Conservation (phyloP, 2,329 filamentous ascomycete species). For the Epichloe bromicola region DNA sequence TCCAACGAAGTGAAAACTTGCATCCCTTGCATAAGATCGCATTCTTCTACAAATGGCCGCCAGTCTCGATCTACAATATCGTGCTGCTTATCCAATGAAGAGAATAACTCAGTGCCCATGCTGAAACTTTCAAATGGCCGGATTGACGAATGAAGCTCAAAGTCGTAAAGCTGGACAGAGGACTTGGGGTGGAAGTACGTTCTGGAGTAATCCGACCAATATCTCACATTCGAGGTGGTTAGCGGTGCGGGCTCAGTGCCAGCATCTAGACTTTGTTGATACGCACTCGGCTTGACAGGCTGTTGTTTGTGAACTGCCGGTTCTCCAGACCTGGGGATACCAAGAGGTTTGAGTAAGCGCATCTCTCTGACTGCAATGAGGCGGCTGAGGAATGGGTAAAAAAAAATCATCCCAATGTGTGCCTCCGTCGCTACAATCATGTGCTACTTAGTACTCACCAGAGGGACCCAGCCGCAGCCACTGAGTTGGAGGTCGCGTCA, state of each 20-base stretch:
- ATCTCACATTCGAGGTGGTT: constrained; percentile 61
- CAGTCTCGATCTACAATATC: constrained; percentile 87
- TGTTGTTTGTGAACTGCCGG: constrained; percentile 56
- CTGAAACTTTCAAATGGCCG: constrained; percentile 88
- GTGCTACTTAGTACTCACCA: constrained; percentile 19
- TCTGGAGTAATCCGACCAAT: constrained; percentile 93
- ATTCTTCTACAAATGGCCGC: constrained; percentile 80
- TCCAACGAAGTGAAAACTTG: constrained; percentile 62
- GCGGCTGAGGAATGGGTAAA: no score
- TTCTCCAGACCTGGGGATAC: constrained; percentile 43
- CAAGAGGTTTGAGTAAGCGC: background rate
- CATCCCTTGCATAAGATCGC: constrained; percentile 80
- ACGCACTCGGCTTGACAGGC: constrained; percentile 56
- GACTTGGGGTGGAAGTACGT: constrained; percentile 88
- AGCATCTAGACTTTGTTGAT: constrained; percentile 67
- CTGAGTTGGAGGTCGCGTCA: constrained; percentile 30
- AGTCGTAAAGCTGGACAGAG: constrained; percentile 76
- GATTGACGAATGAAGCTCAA: constrained; percentile 65
- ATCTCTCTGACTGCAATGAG: background rate
- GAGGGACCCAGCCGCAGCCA: constrained; percentile 18
- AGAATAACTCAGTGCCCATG: constrained; percentile 66
- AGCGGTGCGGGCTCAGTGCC: constrained; percentile 55
- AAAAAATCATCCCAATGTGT: background rate
- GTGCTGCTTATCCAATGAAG: constrained; percentile 60
- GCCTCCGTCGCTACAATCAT: background rate